Evolutionary conservation across 1,284 basidiomycete species (phyloP).

Genomic region (Cryptococcus sp.): DNA sequence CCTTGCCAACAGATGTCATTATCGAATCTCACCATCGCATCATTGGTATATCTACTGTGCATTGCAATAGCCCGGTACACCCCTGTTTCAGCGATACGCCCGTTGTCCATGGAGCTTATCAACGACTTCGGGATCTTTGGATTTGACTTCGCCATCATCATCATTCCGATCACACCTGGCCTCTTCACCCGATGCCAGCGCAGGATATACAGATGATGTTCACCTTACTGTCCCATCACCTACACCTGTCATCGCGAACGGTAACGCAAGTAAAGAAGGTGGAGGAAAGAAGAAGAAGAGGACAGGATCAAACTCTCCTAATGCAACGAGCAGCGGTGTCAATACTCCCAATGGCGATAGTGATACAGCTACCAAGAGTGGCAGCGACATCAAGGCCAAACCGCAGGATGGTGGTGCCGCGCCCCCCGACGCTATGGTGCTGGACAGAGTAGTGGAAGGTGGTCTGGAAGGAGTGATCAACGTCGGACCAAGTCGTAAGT

Average conservation of each 20-base stretch:
- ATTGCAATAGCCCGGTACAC: conserved; percentile 66
- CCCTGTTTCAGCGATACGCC: conserved; percentile 82
- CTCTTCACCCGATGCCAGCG: not conserved
- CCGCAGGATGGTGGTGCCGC: conserved; percentile 34
- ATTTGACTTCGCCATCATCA: conserved; percentile 26
- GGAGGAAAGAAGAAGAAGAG: conserved; percentile 15
- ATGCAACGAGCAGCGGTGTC: not conserved
- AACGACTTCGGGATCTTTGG: conserved; percentile 21
- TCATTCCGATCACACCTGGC: conserved; percentile 25
- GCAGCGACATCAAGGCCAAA: too few species aligned
- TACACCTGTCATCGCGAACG: not conserved
- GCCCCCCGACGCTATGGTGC: conserved; percentile 72
- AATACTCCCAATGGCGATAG: too few species aligned
- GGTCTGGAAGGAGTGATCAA: conserved; percentile 57
- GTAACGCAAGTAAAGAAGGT: conserved; percentile 47
- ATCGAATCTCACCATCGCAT: not conserved
- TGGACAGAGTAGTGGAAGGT: conserved; percentile 76
- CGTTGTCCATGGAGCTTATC: conserved; percentile 80
- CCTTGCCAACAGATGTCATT: not conserved
- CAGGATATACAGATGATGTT: conserved; percentile 12
- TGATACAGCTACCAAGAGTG: too few species aligned
- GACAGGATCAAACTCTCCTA: conserved; percentile 6
- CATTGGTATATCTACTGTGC: not conserved
- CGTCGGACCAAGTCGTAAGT: conserved; percentile 31
- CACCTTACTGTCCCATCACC: conserved; percentile 14